Evolutionary conservation across 495 filamentous ascomycete species (phyloP).

Genomic region (Talaromyces liani): DNA sequence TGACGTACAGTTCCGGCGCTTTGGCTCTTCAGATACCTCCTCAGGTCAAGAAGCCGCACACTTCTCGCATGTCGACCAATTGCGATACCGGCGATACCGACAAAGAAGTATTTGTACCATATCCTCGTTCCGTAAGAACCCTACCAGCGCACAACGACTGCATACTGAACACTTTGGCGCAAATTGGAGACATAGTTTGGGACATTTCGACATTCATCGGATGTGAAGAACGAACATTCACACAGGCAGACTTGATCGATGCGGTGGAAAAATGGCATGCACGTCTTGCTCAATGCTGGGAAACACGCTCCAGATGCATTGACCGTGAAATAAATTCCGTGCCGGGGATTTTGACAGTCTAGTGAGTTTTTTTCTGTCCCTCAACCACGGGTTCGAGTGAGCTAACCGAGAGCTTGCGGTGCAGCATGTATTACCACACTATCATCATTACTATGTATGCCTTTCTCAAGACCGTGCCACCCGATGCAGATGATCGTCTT

Average conservation of each 20-base stretch:
- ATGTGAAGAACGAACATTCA: conserved; percentile 5
- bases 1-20: background rate
- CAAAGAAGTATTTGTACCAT: conserved; percentile 10
- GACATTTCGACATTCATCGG: conserved; percentile 12
- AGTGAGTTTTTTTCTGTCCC: background rate
- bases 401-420: background rate
- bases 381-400: background rate
- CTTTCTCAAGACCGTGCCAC: conserved; percentile 10
- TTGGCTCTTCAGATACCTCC: conserved; percentile 4
- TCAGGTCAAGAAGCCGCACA: background rate
- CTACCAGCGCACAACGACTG: conserved; percentile 13
- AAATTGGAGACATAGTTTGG: conserved; percentile 9
- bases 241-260: background rate
- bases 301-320: background rate
- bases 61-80: background rate
- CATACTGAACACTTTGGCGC: conserved; percentile 4
- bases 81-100: conserved; percentile 4
- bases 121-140: conserved; percentile 9
- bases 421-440: conserved; percentile 22
- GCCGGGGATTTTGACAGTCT: background rate
- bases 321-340: background rate
- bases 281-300: conserved; percentile 6
- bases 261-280: conserved; percentile 6
- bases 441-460: conserved; percentile 22
- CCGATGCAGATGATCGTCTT: background rate